Conservation (phyloP, 495 filamentous ascomycete species). For the Daldinia decipiens region DNA sequence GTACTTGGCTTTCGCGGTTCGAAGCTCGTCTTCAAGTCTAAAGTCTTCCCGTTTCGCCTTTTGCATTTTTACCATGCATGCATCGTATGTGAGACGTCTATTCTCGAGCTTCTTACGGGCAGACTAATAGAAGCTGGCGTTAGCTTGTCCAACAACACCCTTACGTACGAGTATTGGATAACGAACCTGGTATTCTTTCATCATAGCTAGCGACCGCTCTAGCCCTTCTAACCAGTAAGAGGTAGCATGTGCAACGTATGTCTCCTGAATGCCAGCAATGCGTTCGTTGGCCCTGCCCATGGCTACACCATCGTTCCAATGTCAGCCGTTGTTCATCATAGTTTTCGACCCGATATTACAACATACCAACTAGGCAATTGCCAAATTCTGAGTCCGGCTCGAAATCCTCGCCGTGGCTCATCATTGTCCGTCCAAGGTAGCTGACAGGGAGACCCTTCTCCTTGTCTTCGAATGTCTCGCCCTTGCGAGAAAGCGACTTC, state of each 20-base stretch:
- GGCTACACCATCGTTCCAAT: conserved; percentile 53
- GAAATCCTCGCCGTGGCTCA: conserved; percentile 92
- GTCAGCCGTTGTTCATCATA: conserved; percentile 7
- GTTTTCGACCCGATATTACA: background rate
- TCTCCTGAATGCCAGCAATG: conserved; percentile 86
- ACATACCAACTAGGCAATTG: conserved; percentile 81
- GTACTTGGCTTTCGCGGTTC: conserved; percentile 92
- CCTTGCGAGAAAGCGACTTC: conserved; percentile 89
- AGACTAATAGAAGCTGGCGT: conserved; percentile 57
- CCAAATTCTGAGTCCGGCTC: conserved; percentile 92
- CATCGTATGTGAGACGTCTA: conserved; percentile 90
- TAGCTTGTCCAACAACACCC: conserved; percentile 16
- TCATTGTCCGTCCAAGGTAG: conserved; percentile 87
- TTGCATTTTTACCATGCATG: conserved; percentile 89
- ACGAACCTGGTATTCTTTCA: conserved; percentile 93
- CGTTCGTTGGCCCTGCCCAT: conserved; percentile 89
- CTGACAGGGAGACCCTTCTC: conserved; percentile 81
- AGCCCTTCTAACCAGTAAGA: conserved; percentile 91
- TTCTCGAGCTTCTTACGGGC: conserved; percentile 95
- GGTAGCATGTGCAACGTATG: conserved; percentile 82
- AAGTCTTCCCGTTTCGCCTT: conserved; percentile 95
- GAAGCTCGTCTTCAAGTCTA: conserved; percentile 90
- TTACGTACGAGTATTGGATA: background rate
- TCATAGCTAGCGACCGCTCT: conserved; percentile 88
- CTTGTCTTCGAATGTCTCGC: conserved; percentile 83